Evolutionary conservation across 768 basidiomycete genomes (phyloP).

Genomic region (Rhodotorula diobovata): DNA sequence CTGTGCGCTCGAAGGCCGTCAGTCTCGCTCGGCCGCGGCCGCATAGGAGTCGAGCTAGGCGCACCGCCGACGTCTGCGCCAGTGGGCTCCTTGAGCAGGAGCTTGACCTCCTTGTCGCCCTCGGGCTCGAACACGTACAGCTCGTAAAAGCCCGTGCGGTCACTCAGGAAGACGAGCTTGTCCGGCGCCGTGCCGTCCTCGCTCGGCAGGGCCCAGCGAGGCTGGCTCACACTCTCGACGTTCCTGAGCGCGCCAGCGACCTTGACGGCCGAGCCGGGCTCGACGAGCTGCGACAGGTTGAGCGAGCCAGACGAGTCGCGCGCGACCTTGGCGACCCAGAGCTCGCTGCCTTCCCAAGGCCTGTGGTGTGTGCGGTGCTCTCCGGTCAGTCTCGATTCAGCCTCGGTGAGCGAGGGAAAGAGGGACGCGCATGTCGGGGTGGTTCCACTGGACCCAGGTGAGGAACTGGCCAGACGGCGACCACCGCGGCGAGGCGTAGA

Average conservation of each 20-base stretch:
- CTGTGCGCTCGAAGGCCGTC: too few relatives aligned
- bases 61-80: conserved; percentile 17
- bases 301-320: background rate
- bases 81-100: conserved; percentile 9
- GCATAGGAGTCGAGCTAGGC: background rate
- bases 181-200: conserved; percentile 47
- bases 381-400: background rate
- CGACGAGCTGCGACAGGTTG: background rate
- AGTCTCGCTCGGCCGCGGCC: too few relatives aligned
- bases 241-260: conserved; percentile 56
- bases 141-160: conserved; percentile 64
- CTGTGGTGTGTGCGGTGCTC: background rate
- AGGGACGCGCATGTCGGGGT: conserved; percentile 57
- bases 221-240: conserved; percentile 58
- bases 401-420: too few relatives aligned
- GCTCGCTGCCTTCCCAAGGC: conserved; percentile 63
- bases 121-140: conserved; percentile 56
- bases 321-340: conserved; percentile 55
- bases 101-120: background rate
- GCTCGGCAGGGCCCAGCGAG: conserved; percentile 53
- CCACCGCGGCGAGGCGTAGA: conserved; percentile 63
- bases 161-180: conserved; percentile 61
- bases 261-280: conserved; percentile 47
- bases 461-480: conserved; percentile 59
- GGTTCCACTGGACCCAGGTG: conserved; percentile 66